A percentile compares a stretch with the other conserved stretches of the same genome.
Evolutionary conservation across 2,329 filamentous ascomycete species (phyloP).

Genomic region (Trichoderma harzianum): DNA sequence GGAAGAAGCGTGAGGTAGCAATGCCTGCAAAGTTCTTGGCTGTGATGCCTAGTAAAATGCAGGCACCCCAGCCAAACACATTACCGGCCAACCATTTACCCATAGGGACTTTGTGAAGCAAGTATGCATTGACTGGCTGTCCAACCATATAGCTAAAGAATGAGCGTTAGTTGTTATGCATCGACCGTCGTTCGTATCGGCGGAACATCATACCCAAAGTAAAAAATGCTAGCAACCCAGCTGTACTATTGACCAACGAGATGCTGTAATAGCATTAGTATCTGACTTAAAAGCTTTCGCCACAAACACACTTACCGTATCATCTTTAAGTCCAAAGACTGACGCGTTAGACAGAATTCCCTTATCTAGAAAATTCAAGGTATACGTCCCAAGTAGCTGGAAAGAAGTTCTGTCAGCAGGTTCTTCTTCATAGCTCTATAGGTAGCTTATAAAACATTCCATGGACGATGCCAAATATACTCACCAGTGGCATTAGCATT

Average conservation of each 20-base stretch:
- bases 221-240: neutral
- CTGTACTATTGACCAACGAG: neutral
- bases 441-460: neutral
- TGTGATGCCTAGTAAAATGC: neutral
- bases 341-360: neutral
- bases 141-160: neutral
- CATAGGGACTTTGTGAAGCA: constrained; percentile 18
- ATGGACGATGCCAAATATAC: neutral
- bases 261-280: neutral
- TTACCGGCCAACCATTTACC: constrained; percentile 10
- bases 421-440: neutral
- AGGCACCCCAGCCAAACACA: constrained; percentile 10
- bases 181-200: neutral
- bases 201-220: neutral
- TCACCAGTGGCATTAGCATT: constrained; percentile 17
- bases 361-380: neutral
- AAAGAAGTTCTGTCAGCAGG: neutral
- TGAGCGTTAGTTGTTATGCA: neutral
- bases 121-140: neutral
- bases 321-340: neutral
- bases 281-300: neutral
- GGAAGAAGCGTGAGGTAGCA: constrained; percentile 18
- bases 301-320: neutral
- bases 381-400: neutral
- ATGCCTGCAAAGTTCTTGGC: constrained; percentile 18